Percentiles rank a stretch among this genome's conserved stretches.
These are phyloP conservation scores for Penicillium sp. DNA, from an alignment of 2,329 filamentous ascomycete species.

Conservation along the genomic window DNA sequence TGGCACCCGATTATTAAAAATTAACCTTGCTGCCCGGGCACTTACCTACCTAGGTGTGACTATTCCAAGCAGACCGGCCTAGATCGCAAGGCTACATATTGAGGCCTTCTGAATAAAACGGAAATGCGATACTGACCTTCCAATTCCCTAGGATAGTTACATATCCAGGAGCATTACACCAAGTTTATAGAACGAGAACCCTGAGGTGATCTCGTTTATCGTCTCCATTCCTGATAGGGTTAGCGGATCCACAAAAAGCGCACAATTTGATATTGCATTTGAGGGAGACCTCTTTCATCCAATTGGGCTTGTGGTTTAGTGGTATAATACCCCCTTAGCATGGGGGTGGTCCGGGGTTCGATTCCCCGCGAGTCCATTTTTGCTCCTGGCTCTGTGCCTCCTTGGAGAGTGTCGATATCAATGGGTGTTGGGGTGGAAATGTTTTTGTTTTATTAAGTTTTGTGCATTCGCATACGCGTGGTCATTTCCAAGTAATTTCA, in stretches of 20 bases:
- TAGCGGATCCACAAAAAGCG: neutral
- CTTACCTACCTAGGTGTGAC: too few relatives aligned
- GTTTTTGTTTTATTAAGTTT: too few relatives aligned
- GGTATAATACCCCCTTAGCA: constrained; percentile 47
- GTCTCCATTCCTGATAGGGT: constrained; percentile 2
- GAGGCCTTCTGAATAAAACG: too few relatives aligned
- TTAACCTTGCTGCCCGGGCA: too few relatives aligned
- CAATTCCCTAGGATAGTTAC: too few relatives aligned
- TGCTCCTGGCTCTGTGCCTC: neutral
- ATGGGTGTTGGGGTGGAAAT: too few relatives aligned
- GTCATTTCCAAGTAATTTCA: too few relatives aligned
- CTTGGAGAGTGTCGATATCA: neutral
- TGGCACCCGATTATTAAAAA: too few relatives aligned
- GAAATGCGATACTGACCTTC: too few relatives aligned
- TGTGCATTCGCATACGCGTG: too few relatives aligned
- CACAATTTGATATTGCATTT: neutral
- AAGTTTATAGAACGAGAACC: neutral
- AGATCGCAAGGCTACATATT: too few relatives aligned
- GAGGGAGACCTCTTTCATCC: neutral
- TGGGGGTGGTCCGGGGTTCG: constrained; percentile 47
- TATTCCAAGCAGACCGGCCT: too few relatives aligned
- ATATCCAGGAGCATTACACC: neutral
- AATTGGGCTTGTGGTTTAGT: constrained; percentile 41
- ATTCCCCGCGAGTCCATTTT: constrained; percentile 46
- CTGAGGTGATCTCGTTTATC: constrained; percentile 1